Conservation (phyloP, 2,329 filamentous ascomycete species). For the Epichloe brachyelytri region DNA sequence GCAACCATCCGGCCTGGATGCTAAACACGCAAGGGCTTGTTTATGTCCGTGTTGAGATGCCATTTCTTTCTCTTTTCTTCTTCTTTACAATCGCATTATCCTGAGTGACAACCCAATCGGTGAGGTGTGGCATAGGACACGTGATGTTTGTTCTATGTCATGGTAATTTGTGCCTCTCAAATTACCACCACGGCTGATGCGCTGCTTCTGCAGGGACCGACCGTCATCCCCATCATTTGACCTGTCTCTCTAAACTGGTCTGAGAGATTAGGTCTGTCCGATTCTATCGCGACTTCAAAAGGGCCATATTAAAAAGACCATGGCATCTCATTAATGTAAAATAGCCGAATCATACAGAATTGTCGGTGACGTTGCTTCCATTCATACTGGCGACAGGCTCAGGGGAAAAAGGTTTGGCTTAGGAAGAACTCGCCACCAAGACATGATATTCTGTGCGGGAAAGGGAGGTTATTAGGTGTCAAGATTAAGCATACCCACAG, state of each 20-base stretch:
- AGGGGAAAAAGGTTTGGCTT: neutral
- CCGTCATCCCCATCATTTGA: neutral
- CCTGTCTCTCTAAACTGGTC: slow-evolving; percentile 2
- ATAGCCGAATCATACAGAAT: slow-evolving; percentile 5
- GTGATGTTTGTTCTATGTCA: slow-evolving; percentile 7
- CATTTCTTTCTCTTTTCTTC: neutral
- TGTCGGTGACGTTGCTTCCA: slow-evolving; percentile 6
- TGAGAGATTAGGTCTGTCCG: neutral
- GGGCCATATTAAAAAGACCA: slow-evolving; percentile 1
- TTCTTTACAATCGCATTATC: slow-evolving; percentile 6
- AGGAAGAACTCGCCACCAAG: neutral
- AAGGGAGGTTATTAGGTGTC: slow-evolving; percentile 12
- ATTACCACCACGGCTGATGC: slow-evolving; percentile 1
- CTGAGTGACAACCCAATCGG: slow-evolving; percentile 1
- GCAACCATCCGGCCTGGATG: neutral
- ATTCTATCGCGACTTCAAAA: slow-evolving; percentile 1
- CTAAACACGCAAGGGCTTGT: neutral
- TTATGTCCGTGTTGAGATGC: slow-evolving; percentile 2
- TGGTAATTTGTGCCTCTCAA: slow-evolving; percentile 1
- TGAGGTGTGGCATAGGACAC: slow-evolving; percentile 5
- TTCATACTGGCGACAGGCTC: slow-evolving; percentile 6
- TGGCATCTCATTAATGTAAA: slow-evolving; percentile 6
- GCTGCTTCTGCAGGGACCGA: neutral
- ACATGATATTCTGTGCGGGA: neutral
- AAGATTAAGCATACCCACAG: slow-evolving; percentile 19